A percentile compares a stretch with the other conserved stretches of the same genome.
phyloP scores from a whole-genome alignment of 768 basidiomycete genomes.

The Hemileccinum rubropunctum region DNA sequence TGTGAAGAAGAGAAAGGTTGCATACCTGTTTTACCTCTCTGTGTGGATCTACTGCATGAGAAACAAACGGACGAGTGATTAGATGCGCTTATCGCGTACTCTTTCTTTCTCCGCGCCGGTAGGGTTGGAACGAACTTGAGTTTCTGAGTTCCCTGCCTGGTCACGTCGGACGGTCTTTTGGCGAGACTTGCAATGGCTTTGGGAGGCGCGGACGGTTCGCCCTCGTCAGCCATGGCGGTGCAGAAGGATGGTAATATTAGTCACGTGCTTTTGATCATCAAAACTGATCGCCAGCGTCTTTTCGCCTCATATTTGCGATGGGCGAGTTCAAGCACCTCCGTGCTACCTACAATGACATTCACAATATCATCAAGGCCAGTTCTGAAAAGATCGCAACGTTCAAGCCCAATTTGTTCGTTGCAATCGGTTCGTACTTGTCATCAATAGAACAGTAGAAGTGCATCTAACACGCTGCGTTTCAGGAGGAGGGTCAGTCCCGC shows the following conservation, averaged over 20 bases:
- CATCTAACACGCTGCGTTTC: constrained; percentile 5
- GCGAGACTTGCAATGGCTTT: constrained; percentile 78
- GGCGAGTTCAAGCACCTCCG: constrained; percentile 56
- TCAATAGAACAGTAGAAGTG: background rate
- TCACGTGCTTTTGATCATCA: constrained; percentile 18
- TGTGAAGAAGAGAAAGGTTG: background rate
- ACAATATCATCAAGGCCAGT: constrained; percentile 75
- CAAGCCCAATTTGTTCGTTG: constrained; percentile 83
- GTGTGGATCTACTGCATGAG: constrained; percentile 28
- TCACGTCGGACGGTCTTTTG: constrained; percentile 67
- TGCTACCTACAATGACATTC: constrained; percentile 89
- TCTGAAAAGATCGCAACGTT: constrained; percentile 75
- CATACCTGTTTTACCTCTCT: constrained; percentile 68
- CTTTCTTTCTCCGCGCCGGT: constrained; percentile 74
- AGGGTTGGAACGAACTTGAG: constrained; percentile 80
- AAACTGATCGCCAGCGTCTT: background rate
- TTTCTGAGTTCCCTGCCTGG: constrained; percentile 70
- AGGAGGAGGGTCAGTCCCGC: constrained; percentile 76
- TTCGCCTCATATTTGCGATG: constrained; percentile 22
- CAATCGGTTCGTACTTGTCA: constrained; percentile 58
- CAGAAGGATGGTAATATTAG: background rate
- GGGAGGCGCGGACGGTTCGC: constrained; percentile 28
- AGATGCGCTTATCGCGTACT: constrained; percentile 47
- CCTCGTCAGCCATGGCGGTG: constrained; percentile 15
- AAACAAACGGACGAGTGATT: background rate